Evolutionary conservation across 2,329 filamentous ascomycete species (phyloP).

Genomic region (Lachnum nothofagi): DNA sequence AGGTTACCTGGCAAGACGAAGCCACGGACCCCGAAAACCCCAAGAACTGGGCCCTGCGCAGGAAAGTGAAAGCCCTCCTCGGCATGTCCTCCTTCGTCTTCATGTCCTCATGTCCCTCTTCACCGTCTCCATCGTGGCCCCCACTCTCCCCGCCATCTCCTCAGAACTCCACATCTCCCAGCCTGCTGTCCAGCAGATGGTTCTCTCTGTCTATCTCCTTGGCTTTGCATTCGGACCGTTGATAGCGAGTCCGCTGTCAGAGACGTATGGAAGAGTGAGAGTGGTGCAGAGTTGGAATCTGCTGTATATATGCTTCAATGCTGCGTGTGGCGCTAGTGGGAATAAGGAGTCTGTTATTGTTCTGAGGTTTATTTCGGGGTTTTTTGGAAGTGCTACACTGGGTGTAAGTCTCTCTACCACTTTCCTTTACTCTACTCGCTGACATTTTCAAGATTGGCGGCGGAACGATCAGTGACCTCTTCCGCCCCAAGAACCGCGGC

Average conservation of each 20-base stretch:
- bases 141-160: constrained; percentile 45
- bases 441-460: constrained; percentile 17
- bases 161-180: constrained; percentile 46
- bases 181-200: constrained; percentile 36
- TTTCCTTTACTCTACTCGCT: too few species aligned
- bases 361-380: constrained; percentile 52
- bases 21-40: constrained; percentile 11
- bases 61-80: constrained; percentile 43
- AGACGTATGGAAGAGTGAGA: constrained; percentile 54
- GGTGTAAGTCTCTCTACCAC: constrained; percentile 32
- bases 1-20: neutral
- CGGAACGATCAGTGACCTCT: constrained; percentile 50
- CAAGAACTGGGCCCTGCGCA: constrained; percentile 10
- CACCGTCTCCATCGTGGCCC: constrained; percentile 49
- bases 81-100: constrained; percentile 44
- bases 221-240: constrained; percentile 40
- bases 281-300: constrained; percentile 54
- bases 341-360: constrained; percentile 49
- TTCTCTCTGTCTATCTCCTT: constrained; percentile 40
- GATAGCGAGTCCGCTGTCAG: constrained; percentile 58
- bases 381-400: constrained; percentile 52
- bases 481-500: constrained; percentile 54
- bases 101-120: constrained; percentile 46
- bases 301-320: constrained; percentile 49
- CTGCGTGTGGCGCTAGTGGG: constrained; percentile 45